Evolutionary conservation across 345 rosid species (phyloP).

Genomic region (Lenwebbia sp.): DNA sequence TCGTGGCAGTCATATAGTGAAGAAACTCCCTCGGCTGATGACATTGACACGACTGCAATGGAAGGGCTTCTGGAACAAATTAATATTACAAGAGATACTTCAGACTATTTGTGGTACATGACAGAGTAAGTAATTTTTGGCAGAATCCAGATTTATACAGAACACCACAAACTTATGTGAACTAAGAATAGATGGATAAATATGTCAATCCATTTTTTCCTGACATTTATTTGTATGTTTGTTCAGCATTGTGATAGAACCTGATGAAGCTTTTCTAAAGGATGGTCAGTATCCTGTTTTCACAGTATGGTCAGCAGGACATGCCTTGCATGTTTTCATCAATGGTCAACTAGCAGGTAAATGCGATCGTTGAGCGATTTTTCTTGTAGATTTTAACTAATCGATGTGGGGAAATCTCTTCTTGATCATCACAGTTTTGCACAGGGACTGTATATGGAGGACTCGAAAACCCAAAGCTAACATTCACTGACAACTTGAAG

Average conservation of each 20-base stretch:
- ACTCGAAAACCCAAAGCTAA: conserved; percentile 41
- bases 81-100: conserved; percentile 54
- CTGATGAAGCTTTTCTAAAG: conserved; percentile 10
- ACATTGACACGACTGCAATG: conserved; percentile 22
- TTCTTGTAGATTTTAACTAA: background rate
- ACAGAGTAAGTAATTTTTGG: conserved; percentile 55
- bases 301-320: conserved; percentile 35
- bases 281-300: conserved; percentile 12
- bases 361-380: background rate
- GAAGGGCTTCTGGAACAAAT: conserved; percentile 76
- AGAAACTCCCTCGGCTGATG: conserved; percentile 41
- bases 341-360: conserved; percentile 48
- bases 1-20: conserved; percentile 75
- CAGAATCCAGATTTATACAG: background rate
- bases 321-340: conserved; percentile 30
- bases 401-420: background rate
- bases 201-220: background rate
- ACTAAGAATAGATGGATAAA: background rate
- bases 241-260: conserved; percentile 6
- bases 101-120: conserved; percentile 94
- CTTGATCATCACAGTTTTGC: background rate
- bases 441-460: conserved; percentile 73
- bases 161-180: background rate
- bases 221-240: background rate
- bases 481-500: conserved; percentile 58